Percentiles rank a stretch among this genome's conserved stretches.
Evolutionary conservation across 805 yeast genomes (phyloP).

Genomic region (Wickerhamomyces strasburgensis): DNA sequence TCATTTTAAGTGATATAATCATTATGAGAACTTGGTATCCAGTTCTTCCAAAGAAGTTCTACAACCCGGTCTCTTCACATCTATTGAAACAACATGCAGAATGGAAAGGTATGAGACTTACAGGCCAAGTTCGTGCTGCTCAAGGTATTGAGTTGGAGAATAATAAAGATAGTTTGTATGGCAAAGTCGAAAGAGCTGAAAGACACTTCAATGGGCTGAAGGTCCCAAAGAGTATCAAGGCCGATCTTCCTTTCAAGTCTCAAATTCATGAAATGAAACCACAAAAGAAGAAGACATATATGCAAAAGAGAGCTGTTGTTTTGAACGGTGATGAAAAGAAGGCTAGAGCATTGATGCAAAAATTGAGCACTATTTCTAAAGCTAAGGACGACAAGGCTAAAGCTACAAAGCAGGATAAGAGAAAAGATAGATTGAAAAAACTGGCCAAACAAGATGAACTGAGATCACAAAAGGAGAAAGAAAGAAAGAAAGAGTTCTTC

Average conservation of each 20-base stretch:
- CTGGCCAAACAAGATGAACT: slow-evolving; percentile 69
- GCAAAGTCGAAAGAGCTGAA: slow-evolving; percentile 76
- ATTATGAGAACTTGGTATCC: slow-evolving; percentile 97
- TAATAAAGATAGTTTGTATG: slow-evolving; percentile 45
- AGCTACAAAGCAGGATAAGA: slow-evolving; percentile 68
- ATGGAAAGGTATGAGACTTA: slow-evolving; percentile 96
- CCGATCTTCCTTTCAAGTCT: slow-evolving; percentile 83
- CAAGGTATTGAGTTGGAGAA: slow-evolving; percentile 59
- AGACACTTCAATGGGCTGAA: slow-evolving; percentile 83
- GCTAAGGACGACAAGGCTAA: slow-evolving; percentile 78
- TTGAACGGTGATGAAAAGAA: slow-evolving; percentile 90
- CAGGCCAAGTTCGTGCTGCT: slow-evolving; percentile 89
- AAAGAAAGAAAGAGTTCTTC: slow-evolving; percentile 84
- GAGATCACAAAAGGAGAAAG: slow-evolving; percentile 69
- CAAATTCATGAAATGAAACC: slow-evolving; percentile 88
- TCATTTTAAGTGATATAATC: slow-evolving; percentile 83
- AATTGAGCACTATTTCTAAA: slow-evolving; percentile 76
- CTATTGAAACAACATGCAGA: slow-evolving; percentile 69
- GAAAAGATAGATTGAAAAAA: slow-evolving; percentile 69
- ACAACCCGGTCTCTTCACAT: slow-evolving; percentile 93
- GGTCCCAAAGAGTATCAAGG: slow-evolving; percentile 76
- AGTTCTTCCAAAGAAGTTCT: slow-evolving; percentile 81
- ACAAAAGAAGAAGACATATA: slow-evolving; percentile 73
- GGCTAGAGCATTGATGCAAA: slow-evolving; percentile 83
- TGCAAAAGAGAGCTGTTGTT: slow-evolving; percentile 90